Base-by-base conservation (phyloP, 2,329 filamentous ascomycete genomes). In the Curvularia sp. region DNA sequence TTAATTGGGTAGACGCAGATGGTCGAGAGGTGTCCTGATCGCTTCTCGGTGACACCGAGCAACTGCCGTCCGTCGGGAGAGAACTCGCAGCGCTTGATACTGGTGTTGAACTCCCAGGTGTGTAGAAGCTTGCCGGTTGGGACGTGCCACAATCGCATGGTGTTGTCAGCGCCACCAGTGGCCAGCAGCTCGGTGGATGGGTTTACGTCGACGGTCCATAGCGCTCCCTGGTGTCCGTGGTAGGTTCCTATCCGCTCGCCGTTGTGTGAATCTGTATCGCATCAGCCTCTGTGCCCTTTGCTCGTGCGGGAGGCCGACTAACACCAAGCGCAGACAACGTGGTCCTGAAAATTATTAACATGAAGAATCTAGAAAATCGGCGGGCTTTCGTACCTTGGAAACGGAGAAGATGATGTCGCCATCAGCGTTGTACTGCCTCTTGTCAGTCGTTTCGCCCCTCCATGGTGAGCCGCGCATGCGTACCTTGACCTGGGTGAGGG, bases 121-220 rank as follows among this genome's bases (percentile, higher is more conserved):
- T 98, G 97, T 75, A 99, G 86, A 77, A 91, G 89, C 78, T 91
- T 92, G 77, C 95, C 95, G 15, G 90, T 91, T 86, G 93, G 91
- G 78, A 97, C 86, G 77, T 99, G 93, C 95, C 95, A 99, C 74
- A 99, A 86, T 75, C 93, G 89, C 81, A 99, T 94, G 44, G 94
- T 97, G 85, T 98, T 98, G 84, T 99, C 95, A 80, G 95, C 95
- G 71, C 93, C 95, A 73, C 95, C 95, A 62, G 92, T 96, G 75
- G 94, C 95, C 76, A 98, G 89, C 76, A 99, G 87, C 73, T 91
- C 92, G 65, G 90, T 91, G 73, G 93, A 93, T 66, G 94, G 93
- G 82, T 97, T 92, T 75, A 97, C 90, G 77, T 99, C 95, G 80
- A 99, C 91, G 63, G 95, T 97, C 95, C 95, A 99, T 83, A 99